Evolutionary conservation across 2,329 filamentous ascomycete species (phyloP), one percentile per base, ranked within the genome.

Genomic region (Talaromyces sp.): DNA sequence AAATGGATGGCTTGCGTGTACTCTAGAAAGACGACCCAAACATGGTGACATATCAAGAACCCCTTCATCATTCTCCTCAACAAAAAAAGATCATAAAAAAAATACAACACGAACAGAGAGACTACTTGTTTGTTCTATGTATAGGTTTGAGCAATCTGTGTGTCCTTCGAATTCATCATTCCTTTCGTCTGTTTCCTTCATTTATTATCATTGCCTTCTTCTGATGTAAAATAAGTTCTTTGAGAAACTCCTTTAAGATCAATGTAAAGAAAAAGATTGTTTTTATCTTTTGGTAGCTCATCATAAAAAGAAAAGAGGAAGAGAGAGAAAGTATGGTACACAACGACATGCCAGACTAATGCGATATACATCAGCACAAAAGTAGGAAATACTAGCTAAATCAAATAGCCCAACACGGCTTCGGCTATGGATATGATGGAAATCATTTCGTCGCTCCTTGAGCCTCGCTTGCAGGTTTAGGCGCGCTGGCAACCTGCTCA

Each of bases 381-480:
- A 7, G 7, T 14, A n/a, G 39, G 11, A 16, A 35, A 11, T 16
- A 54, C n/a, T 54, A 54, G 31, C 50, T 55, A 21, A 37, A 55
- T 18, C 9, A 28, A 31, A 42, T n/a, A n/a, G n/a, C 54, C 37
- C 28, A 42, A 40, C 35, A 16, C n/a, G n/a, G n/a, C n/a, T n/a
- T n/a, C n/a, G n/a, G 18, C 11, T 11, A 16, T 33, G 16, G 28
- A 16, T 23, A 55, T 21, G 18, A n/a, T 12, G 14, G 14, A 12
- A 25, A 57, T 57, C 37, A 73, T 65, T 75, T 70, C 62, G 80
- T 81, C 14, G 79, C 80, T 66, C 80, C 79, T 62, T 79, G 76
- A 9, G 73, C 77, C 64, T 81, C 80, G 56, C 79, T 81, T 31
- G 77, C 80, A 18, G 80, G 80, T 64, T 77, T 79, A 1, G 80